Base-by-base conservation (phyloP, 176 grass and related monocot genomes). In the Musa schizocarpa region DNA sequence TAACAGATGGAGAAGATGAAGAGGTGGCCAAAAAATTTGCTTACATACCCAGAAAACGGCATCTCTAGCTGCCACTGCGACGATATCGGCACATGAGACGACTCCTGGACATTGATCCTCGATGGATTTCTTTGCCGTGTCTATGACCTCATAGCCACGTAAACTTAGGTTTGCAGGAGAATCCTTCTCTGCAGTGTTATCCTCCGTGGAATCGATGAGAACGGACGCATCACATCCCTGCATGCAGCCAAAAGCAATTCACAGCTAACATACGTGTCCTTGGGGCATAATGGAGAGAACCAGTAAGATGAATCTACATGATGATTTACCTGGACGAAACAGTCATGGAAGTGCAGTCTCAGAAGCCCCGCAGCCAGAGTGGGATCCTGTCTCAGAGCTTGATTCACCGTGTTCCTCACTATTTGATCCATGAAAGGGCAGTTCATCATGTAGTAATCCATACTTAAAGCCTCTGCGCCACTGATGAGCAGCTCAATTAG, bases 201-300 rank as follows among this genome's bases (percentile, higher is more conserved):
- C 82, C 48, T 84, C 57, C 50, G 88, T 72, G 16, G 90, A 81
- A 87, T 98, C 86, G 7, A 98, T 61, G 2, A 98, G 88, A 1
- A 98, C 87, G 1, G 95, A 98, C n/a, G 79, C 95, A 76, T 98
- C 95, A 64, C 95, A 98, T 20, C 95, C 95, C 95, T 96, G n/a
- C 26, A 68, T 19, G n/a, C 59, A 43, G 34, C 34, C 34, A 43
- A 6, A 43, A 43, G 34, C 34, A 43, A 43, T 43, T 43, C 34
- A 43, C 34, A 43, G 34, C 4, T 43, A 43, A 43, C 34, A 4
- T 43, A 6, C 34, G 34, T 43, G 34, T 43, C 4, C 34, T 43
- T 43, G 34, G 34, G 4, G 34, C 3, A 6, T 43, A 43, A 6
- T 43, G 34, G 34, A 43, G 34, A 43, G 54, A 57, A 1, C 12